Evolutionary conservation across 2,329 filamentous ascomycete species (phyloP).

Genomic region (Fusarium hostae): DNA sequence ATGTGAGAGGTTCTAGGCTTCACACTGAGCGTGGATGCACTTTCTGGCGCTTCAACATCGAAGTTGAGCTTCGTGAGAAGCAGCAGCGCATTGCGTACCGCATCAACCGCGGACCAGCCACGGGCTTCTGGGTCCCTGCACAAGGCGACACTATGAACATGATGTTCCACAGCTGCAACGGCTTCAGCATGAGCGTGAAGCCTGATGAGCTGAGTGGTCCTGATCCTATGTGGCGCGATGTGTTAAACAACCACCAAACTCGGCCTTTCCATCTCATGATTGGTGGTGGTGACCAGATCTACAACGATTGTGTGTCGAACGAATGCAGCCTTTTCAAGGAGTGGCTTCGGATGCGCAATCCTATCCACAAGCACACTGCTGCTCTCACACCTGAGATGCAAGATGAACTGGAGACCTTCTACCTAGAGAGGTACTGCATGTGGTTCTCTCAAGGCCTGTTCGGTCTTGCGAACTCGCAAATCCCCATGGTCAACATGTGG

Average conservation of each 20-base stretch:
- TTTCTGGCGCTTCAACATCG: constrained; percentile 97
- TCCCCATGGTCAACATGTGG: constrained; percentile 98
- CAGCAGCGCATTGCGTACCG: constrained; percentile 94
- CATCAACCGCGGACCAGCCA: constrained; percentile 89
- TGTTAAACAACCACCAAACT: constrained; percentile 90
- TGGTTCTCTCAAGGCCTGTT: constrained; percentile 99
- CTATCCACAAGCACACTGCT: constrained; percentile 79
- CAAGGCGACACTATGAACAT: constrained; percentile 92
- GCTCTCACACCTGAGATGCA: constrained; percentile 86
- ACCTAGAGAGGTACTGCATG: constrained; percentile 86
- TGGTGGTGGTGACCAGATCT: constrained; percentile 95
- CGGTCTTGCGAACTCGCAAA: constrained; percentile 90
- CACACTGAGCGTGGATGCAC: constrained; percentile 89
- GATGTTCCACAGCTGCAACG: constrained; percentile 99
- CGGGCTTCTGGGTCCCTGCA: constrained; percentile 94
- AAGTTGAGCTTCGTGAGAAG: constrained; percentile 81
- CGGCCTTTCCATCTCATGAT: constrained; percentile 98
- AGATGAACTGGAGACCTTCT: constrained; percentile 87
- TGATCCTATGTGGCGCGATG: constrained; percentile 96
- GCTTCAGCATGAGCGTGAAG: constrained; percentile 85
- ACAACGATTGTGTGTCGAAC: constrained; percentile 86
- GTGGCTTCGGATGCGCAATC: constrained; percentile 86
- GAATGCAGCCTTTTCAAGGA: constrained; percentile 81
- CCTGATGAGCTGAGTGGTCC: constrained; percentile 86
- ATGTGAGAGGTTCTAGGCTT: constrained; percentile 83